Evolutionary conservation across 164 flowering plant species (phyloP).

Genomic region (Saururus chinensis): DNA sequence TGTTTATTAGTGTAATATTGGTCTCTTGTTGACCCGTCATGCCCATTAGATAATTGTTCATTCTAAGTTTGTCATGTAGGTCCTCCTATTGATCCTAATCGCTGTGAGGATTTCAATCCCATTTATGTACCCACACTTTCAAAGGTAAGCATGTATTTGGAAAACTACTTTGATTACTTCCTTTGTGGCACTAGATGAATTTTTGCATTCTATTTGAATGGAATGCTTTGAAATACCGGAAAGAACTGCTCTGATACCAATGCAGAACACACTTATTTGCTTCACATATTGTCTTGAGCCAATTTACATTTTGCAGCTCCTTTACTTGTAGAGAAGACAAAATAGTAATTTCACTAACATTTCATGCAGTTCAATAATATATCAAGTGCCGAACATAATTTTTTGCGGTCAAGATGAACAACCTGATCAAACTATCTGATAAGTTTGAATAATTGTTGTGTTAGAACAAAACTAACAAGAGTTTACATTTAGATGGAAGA

Average conservation of each 20-base stretch:
- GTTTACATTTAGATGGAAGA: neutral
- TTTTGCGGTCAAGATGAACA: no score
- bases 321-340: neutral
- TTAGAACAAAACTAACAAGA: neutral
- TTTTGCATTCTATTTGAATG: neutral
- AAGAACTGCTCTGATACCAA: no score
- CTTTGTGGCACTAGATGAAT: neutral
- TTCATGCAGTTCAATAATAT: no score
- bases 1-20: no score
- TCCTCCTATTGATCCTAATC: conserved; percentile 81
- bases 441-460: neutral
- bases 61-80: conserved; percentile 30
- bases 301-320: neutral
- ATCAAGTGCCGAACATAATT: no score
- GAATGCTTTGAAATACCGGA: neutral
- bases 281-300: neutral
- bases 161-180: no score
- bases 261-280: no score
- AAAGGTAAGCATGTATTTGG: conserved; percentile 31
- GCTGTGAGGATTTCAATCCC: conserved; percentile 92
- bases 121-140: conserved; percentile 79
- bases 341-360: no score
- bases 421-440: no score
- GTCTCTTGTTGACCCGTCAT: neutral
- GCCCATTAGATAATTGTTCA: neutral